Conservation (phyloP, 768 basidiomycete genomes). For the Tulasnella sp. region DNA sequence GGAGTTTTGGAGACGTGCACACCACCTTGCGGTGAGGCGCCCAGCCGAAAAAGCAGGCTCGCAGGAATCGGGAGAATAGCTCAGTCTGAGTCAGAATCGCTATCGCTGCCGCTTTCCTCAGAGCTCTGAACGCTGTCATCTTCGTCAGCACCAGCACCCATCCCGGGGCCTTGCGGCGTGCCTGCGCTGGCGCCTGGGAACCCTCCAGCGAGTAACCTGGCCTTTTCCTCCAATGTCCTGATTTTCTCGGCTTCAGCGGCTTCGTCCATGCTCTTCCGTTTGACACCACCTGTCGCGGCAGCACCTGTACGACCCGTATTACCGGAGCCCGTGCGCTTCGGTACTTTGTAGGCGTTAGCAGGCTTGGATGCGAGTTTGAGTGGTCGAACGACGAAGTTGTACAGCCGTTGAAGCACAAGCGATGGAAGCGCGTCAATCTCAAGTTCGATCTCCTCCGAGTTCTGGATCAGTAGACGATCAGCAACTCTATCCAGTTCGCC, state of each 20-base stretch:
- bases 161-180: slow-evolving; percentile 22
- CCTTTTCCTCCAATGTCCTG: slow-evolving; percentile 73
- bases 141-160: slow-evolving; percentile 14
- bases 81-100: slow-evolving; percentile 13
- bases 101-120: slow-evolving; percentile 10
- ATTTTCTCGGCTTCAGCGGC: slow-evolving; percentile 94
- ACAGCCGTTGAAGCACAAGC: slow-evolving; percentile 78
- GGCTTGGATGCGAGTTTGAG: slow-evolving; percentile 23
- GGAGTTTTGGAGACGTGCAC: too few species aligned
- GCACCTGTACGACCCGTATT: slow-evolving; percentile 47
- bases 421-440: slow-evolving; percentile 90
- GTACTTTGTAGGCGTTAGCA: slow-evolving; percentile 18
- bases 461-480: slow-evolving; percentile 35
- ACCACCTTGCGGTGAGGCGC: too few species aligned
- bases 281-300: slow-evolving; percentile 76
- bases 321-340: slow-evolving; percentile 27
- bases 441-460: slow-evolving; percentile 94
- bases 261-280: slow-evolving; percentile 95
- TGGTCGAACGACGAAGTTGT: slow-evolving; percentile 87
- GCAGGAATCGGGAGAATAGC: too few species aligned
- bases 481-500: background rate
- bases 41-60: too few species aligned
- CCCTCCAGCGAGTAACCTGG: slow-evolving; percentile 60
- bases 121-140: slow-evolving; percentile 13
- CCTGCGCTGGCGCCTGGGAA: slow-evolving; percentile 27